Evolutionary conservation across 768 basidiomycete genomes (phyloP).

Genomic region (Calocera viscosa): DNA sequence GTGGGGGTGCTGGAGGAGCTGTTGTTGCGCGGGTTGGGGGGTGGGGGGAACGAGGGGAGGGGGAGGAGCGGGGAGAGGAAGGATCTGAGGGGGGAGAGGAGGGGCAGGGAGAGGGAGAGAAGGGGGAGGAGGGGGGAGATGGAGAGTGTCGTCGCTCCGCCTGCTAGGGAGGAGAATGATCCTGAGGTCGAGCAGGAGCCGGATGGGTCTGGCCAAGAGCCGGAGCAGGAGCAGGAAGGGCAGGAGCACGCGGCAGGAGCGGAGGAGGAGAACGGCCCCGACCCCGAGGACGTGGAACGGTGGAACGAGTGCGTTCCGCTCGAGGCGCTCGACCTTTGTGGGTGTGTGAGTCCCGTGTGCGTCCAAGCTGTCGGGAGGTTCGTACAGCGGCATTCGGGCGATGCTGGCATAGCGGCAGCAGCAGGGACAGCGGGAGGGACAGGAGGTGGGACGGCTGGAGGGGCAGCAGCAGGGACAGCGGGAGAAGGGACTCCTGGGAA

Average conservation of each 20-base stretch:
- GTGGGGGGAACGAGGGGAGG: not conserved
- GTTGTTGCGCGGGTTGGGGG: slow-evolving; percentile 58
- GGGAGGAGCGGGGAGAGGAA: not conserved
- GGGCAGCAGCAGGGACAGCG: slow-evolving; percentile 23
- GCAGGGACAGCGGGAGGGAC: not conserved
- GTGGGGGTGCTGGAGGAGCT: slow-evolving; percentile 77
- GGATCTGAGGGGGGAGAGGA: not conserved
- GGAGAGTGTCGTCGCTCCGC: not conserved
- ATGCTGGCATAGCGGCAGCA: not conserved
- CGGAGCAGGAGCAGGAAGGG: slow-evolving; percentile 19
- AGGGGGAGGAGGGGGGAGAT: not conserved
- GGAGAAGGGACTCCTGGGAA: slow-evolving; percentile 21
- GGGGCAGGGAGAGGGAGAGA: not conserved
- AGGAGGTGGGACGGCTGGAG: slow-evolving; percentile 26
- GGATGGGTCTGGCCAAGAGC: not conserved
- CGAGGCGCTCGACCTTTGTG: slow-evolving; percentile 84
- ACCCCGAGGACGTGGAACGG: slow-evolving; percentile 28
- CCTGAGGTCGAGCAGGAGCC: not conserved
- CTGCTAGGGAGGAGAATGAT: not conserved
- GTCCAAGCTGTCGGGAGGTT: slow-evolving; percentile 76
- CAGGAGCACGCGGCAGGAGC: slow-evolving; percentile 40
- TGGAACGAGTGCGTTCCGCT: slow-evolving; percentile 38
- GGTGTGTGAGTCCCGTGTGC: slow-evolving; percentile 86
- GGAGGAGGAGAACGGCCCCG: slow-evolving; percentile 62
- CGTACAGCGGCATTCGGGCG: slow-evolving; percentile 42